These are phyloP conservation scores for Solanum hybrid DNA, from an alignment of 305 asterid species.

Conservation along the genomic window DNA sequence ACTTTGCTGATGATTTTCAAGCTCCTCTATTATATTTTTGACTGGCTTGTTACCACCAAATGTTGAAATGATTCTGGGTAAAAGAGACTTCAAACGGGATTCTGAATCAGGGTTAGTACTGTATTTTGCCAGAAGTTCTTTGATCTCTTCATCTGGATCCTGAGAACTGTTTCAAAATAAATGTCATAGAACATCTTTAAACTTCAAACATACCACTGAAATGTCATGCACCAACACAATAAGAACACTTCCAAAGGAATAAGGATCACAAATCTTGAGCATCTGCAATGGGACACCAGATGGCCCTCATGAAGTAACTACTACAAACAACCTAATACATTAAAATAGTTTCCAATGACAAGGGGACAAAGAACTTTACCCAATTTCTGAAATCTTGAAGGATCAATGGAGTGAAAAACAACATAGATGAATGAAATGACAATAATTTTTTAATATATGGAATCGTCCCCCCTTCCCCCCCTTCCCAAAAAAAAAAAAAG, in stretches of 20 bases:
- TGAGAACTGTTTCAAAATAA: conserved; percentile 47
- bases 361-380: background rate
- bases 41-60: conserved; percentile 62
- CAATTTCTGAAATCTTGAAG: background rate
- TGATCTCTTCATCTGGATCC: conserved; percentile 64
- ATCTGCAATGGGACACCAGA: background rate
- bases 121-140: conserved; percentile 48
- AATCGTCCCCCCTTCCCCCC: background rate
- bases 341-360: background rate
- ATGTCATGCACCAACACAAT: background rate
- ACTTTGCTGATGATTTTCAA: conserved; percentile 67
- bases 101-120: conserved; percentile 59
- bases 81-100: conserved; percentile 69
- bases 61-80: conserved; percentile 79
- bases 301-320: background rate
- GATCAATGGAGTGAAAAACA: background rate
- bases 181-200: background rate
- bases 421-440: background rate
- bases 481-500: background rate
- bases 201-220: background rate
- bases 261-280: background rate
- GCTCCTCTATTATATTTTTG: conserved; percentile 57
- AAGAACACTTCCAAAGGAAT: background rate
- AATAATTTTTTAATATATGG: background rate
- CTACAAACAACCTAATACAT: background rate